These are phyloP conservation scores for Blumeria hordei DNA, from an alignment of 2,329 filamentous ascomycete species.

Conservation along the genomic window DNA sequence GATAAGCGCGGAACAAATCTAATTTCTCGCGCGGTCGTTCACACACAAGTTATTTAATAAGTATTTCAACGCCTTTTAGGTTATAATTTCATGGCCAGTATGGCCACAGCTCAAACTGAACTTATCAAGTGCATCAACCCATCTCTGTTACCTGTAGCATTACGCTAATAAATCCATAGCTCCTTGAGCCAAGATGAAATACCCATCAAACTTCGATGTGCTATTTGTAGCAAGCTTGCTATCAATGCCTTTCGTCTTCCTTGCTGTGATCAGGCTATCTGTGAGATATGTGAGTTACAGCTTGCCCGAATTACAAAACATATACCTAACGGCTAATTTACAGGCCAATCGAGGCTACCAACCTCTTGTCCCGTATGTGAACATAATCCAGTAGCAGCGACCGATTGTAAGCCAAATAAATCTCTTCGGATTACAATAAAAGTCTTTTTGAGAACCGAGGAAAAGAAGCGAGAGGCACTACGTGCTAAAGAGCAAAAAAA, in stretches of 20 bases:
- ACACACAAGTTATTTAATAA: no score
- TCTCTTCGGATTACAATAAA: conserved; percentile 77
- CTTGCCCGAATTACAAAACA: not conserved
- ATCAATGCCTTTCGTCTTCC: conserved; percentile 77
- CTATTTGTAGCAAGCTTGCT: conserved; percentile 74
- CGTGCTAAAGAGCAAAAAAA: conserved; percentile 21
- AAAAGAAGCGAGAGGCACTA: conserved; percentile 61
- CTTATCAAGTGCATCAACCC: conserved; percentile 13
- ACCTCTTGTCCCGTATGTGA: conserved; percentile 79
- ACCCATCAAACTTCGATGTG: conserved; percentile 88
- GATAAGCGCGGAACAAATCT: no score
- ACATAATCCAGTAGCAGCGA: conserved; percentile 65
- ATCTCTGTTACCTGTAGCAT: conserved; percentile 3
- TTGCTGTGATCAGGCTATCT: conserved; percentile 90
- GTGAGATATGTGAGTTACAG: conserved; percentile 46
- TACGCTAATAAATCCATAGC: conserved; percentile 4
- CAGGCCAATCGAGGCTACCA: conserved; percentile 53
- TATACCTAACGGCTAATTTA: conserved; percentile 7
- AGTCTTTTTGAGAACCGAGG: conserved; percentile 71
- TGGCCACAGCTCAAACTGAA: conserved; percentile 13
- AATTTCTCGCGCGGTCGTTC: no score
- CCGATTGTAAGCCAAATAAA: conserved; percentile 75
- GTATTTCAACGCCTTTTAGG: no score
- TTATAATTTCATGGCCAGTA: conserved; percentile 9
- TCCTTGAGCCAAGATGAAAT: conserved; percentile 39